Evolutionary conservation across 371 early-diverging fungal genomes (phyloP), one percentile per base, ranked within the genome.

Genomic region (Chytridium lagenaria): DNA sequence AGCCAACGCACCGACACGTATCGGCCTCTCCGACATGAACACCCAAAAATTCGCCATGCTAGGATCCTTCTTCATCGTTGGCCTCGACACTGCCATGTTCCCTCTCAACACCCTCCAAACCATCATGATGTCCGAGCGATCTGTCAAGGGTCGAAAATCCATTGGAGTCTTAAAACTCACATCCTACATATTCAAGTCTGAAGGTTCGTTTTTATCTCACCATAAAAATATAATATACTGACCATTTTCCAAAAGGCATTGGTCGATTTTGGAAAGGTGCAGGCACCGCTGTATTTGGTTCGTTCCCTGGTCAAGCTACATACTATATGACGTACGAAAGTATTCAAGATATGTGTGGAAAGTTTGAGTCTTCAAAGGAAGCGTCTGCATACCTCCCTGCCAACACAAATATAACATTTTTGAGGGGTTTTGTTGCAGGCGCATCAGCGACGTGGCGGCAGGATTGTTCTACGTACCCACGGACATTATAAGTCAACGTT

Each of bases 91-190:
- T 23, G 89, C 87, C 10, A 81, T 96, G 49, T 97, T 91, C 70
- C 98, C 98, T 7, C 83, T 97, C 52, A 97, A 97, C 82, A 97
- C 98, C 23, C 90, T 97, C 77, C 96, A 97, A 83, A 96, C 96
- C 0, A 76, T 84, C 10, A 74, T 79, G 71, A 84, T 84, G 81
- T 64, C 78, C 15, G 76, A 84, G 26, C 36, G 55, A 23, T 7
- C 34, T 2, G 55, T 37, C 19, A 75, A 64, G 30, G 31, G 50
- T n/a, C 59, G 50, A 22, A 64, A 67, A 34, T 34, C 38, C 3
- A n/a, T 38, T 28, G 28, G 38, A 1, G 15, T 70, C 31, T 30
- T 28, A 33, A 66, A 75, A 55, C 66, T 66, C 1, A 37, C 39
- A 0, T 40, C 26, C 38, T 2, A 59, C 22, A 39, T 68, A 31